Conservation (phyloP, 306 rosid genomes). For the Luffa acutangula region DNA sequence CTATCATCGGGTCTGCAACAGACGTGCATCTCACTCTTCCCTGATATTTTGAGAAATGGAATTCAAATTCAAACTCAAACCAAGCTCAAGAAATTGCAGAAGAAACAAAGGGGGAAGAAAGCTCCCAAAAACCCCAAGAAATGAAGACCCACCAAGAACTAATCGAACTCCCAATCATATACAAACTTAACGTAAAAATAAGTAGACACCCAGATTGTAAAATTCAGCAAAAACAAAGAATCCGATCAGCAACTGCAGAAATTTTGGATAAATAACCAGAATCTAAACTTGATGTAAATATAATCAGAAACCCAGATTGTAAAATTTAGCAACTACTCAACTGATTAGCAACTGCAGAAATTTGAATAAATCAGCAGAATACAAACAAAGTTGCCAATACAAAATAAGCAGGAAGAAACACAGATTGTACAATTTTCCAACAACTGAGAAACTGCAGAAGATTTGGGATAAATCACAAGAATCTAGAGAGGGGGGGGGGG, state of each 20-base stretch:
- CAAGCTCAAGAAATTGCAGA: neutral
- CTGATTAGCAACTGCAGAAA: neutral
- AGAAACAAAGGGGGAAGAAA: neutral
- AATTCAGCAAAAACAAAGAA: neutral
- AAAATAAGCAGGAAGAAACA: neutral
- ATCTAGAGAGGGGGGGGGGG: neutral
- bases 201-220: neutral
- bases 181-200: neutral
- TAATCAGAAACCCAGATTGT: neutral
- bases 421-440: neutral
- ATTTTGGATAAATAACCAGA: neutral
- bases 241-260: neutral
- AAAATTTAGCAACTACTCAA: neutral
- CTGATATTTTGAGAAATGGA: conserved; percentile 23
- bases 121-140: neutral
- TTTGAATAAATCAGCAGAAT: neutral
- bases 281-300: neutral
- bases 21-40: conserved; percentile 43
- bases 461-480: neutral
- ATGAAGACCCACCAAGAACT: neutral
- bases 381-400: neutral
- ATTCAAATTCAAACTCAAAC: neutral
- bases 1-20: conserved; percentile 54
- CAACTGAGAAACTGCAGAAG: neutral
- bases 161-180: neutral